Base-by-base conservation (phyloP, 305 asterid species). In the Striga hermonthica region DNA sequence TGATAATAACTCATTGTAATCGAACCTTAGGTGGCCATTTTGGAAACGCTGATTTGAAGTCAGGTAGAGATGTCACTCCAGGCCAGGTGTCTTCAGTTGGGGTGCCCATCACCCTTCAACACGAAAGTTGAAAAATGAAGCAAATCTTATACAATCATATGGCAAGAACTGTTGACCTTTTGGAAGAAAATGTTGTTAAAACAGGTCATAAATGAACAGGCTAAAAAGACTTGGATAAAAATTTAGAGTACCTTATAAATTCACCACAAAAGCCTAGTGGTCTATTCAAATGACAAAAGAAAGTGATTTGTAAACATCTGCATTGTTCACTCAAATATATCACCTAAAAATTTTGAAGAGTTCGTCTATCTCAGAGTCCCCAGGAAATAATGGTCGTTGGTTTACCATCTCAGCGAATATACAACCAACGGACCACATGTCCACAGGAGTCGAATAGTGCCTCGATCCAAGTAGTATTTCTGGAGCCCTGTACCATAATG, bases 401-500 rank as follows among this genome's bases (percentile, higher is more conserved):
- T 67, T 89, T 68, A 85, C 95, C 95, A 89, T 89, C 81, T 89
- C 97, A 44, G 95, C 91, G 79, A 89, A 89, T 80, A 89, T 89
- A 71, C 97, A 89, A 28, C 97, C 97, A 79, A 89, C 82, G 62
- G 93, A 89, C 97, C 97, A 89, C 52, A 89, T 70, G 72, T 89
- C 95, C 65, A 86, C 97, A 11, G 95, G 93, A 67, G 95, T 87
- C 62, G 95, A 87, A 72, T 89, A 89, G 74, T 89, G 93, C 49
- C 83, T 89, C 5, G 89, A 87, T 70, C 95, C 95, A 68, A 89
- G 95, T 47, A 89, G 84, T 76, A 89, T 87, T 77, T 89, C 96
- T 70, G 96, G 96, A 76, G 96, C 96, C 74, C 96, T 83, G 68
- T 89, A 89, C 96, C 96, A 89, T 31, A 89, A 76, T 28, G 95